Evolutionary conservation across 2,329 filamentous ascomycete species (phyloP).

Genomic region (Juglanconis oblonga): DNA sequence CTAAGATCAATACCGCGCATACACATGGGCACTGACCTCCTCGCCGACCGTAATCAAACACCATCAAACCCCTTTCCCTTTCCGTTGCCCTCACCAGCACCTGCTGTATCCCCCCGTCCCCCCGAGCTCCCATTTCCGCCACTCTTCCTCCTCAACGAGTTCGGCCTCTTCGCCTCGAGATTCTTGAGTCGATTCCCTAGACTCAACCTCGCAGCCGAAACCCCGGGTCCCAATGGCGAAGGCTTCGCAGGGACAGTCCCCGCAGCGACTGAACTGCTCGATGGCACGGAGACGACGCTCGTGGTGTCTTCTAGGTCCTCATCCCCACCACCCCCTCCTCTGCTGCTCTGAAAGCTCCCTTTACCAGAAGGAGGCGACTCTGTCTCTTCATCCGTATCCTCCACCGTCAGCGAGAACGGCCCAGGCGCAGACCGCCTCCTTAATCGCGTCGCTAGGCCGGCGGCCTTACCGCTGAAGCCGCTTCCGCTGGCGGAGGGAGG

Average conservation of each 20-base stretch:
- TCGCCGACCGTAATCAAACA: no score
- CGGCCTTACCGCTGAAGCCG: conserved; percentile 2
- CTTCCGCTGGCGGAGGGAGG: conserved; percentile 18
- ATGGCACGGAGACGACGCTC: conserved; percentile 27
- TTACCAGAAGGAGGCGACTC: conserved; percentile 1
- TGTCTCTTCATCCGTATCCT: conserved; percentile 28
- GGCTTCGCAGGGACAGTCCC: conserved; percentile 18
- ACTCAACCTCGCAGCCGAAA: conserved; percentile 45
- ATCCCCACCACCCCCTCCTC: conserved; percentile 30
- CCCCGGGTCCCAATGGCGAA: conserved; percentile 24
- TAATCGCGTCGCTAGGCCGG: conserved; percentile 16
- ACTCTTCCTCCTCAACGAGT: conserved; percentile 1
- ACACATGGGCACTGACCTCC: no score
- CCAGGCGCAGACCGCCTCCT: conserved; percentile 27
- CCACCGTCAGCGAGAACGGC: conserved; percentile 19
- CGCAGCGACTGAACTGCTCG: neutral
- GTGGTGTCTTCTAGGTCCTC: conserved; percentile 33
- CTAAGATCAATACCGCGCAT: no score
- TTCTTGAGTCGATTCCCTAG: conserved; percentile 48
- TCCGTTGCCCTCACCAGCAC: no score
- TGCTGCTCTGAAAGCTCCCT: conserved; percentile 12
- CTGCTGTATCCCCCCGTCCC: no score
- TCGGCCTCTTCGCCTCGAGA: conserved; percentile 9
- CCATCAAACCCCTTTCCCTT: no score
- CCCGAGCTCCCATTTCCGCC: neutral